These are phyloP conservation scores for Epichloe brachyelytri DNA, from an alignment of 2,329 filamentous ascomycete genomes.

Conservation along the genomic window DNA sequence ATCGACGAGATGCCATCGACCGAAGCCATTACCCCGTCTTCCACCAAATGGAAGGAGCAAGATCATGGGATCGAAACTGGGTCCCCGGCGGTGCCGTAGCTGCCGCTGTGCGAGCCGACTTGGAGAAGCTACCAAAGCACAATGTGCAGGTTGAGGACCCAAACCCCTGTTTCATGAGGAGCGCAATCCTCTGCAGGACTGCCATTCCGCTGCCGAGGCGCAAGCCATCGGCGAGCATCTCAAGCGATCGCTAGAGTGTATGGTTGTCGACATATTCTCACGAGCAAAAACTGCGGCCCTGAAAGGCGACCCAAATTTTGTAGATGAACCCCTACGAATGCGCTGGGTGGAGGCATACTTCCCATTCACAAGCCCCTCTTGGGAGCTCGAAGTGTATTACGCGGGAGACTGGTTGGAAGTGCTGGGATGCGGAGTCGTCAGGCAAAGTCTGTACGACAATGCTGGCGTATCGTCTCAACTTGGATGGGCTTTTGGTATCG, in stretches of 20 bases:
- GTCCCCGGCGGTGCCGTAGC: constrained; percentile 46
- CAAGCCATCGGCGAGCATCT: constrained; percentile 75
- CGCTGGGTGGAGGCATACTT: constrained; percentile 97
- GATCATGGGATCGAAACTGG: constrained; percentile 67
- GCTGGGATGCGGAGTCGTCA: constrained; percentile 80
- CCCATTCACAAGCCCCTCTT: constrained; percentile 89
- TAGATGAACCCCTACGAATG: constrained; percentile 64
- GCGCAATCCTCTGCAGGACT: constrained; percentile 69
- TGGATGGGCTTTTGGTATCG: constrained; percentile 93
- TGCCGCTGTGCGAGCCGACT: constrained; percentile 54
- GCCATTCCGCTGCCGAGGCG: constrained; percentile 59
- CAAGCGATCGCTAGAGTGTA: constrained; percentile 76
- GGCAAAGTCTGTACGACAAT: constrained; percentile 67
- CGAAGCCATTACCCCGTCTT: constrained; percentile 92
- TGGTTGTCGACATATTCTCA: constrained; percentile 81
- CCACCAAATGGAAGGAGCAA: constrained; percentile 95
- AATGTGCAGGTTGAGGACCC: constrained; percentile 69
- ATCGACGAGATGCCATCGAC: constrained; percentile 88
- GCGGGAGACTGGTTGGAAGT: constrained; percentile 92
- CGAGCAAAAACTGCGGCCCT: constrained; percentile 56
- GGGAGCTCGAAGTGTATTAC: constrained; percentile 94
- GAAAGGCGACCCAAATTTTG: constrained; percentile 33
- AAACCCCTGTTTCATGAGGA: constrained; percentile 66
- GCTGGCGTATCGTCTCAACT: constrained; percentile 63
- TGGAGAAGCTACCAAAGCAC: constrained; percentile 60